Conservation (phyloP, 2,329 filamentous ascomycete genomes). For the Plenodomus lindquistii region DNA sequence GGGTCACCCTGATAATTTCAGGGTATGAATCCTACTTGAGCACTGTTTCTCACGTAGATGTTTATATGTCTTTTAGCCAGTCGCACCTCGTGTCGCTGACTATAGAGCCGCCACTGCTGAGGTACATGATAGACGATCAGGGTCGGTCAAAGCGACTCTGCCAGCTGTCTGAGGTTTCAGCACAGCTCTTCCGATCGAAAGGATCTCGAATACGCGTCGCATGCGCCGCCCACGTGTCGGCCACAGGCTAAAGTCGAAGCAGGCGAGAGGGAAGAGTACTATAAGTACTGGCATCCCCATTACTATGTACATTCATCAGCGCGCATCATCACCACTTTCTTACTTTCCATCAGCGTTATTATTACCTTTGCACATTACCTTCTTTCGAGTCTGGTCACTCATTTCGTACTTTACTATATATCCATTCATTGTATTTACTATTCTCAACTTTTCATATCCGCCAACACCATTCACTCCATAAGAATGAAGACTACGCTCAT, state of each 20-base stretch:
- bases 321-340: slow-evolving; percentile 1
- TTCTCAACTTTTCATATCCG: not conserved
- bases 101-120: slow-evolving; percentile 3
- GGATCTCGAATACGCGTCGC: slow-evolving; percentile 1
- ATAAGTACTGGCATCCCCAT: slow-evolving; percentile 2
- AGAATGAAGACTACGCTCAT: slow-evolving; percentile 30
- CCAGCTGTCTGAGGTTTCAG: slow-evolving; percentile 17
- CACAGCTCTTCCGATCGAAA: slow-evolving; percentile 4
- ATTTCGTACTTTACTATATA: slow-evolving; percentile 8
- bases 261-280: not conserved
- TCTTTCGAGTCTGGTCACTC: slow-evolving; percentile 39
- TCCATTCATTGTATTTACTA: slow-evolving; percentile 5
- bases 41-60: slow-evolving; percentile 3
- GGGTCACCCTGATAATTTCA: slow-evolving; percentile 1
- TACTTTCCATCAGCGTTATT: slow-evolving; percentile 7
- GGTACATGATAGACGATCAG: slow-evolving; percentile 13
- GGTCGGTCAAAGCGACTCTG: slow-evolving; percentile 11
- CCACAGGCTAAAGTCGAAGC: not conserved
- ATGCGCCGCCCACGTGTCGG: not conserved
- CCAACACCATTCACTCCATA: slow-evolving; percentile 1
- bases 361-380: slow-evolving; percentile 22
- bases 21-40: not conserved
- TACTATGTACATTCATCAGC: not conserved
- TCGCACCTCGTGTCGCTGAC: slow-evolving; percentile 11
- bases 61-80: slow-evolving; percentile 15